A percentile compares a stretch with the other conserved stretches of the same genome.
Conservation (phyloP, 2,329 filamentous ascomycete genomes). For the Samsoniella hepiali region DNA sequence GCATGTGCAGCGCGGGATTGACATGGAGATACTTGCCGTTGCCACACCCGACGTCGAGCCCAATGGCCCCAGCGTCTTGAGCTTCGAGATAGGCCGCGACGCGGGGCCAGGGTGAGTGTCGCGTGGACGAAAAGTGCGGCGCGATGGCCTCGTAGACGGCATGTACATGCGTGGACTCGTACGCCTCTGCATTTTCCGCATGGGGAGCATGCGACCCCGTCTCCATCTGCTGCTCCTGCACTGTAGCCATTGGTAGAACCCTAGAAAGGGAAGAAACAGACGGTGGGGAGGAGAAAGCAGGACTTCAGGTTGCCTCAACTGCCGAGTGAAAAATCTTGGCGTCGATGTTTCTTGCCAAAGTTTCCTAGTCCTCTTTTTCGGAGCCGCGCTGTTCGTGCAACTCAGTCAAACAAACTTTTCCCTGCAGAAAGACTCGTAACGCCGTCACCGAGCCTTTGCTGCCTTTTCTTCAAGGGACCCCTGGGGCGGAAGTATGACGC, state of each 20-base stretch:
- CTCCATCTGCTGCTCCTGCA: background rate
- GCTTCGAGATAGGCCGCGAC: conserved; percentile 72
- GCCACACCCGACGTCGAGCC: conserved; percentile 89
- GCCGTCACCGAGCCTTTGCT: background rate
- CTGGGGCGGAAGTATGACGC: background rate
- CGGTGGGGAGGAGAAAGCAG: background rate
- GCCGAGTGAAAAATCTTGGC: background rate
- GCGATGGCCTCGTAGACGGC: conserved; percentile 86
- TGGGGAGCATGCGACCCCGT: background rate
- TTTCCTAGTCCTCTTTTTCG: background rate
- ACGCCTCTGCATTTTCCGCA: conserved; percentile 47
- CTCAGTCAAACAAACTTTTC: background rate
- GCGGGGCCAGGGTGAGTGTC: conserved; percentile 86
- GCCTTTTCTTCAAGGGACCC: background rate
- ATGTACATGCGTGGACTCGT: conserved; percentile 88
- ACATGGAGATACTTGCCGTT: conserved; percentile 93
- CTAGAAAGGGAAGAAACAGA: background rate
- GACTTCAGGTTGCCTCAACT: background rate
- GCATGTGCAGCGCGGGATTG: conserved; percentile 71
- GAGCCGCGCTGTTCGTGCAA: background rate
- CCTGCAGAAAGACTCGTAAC: background rate
- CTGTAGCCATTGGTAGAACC: background rate
- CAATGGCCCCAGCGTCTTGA: conserved; percentile 67
- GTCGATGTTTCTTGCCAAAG: background rate
- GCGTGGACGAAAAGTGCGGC: conserved; percentile 76